Evolutionary conservation across 805 yeast genomes (phyloP).

Genomic region (Yamadazyma ubonensis): DNA sequence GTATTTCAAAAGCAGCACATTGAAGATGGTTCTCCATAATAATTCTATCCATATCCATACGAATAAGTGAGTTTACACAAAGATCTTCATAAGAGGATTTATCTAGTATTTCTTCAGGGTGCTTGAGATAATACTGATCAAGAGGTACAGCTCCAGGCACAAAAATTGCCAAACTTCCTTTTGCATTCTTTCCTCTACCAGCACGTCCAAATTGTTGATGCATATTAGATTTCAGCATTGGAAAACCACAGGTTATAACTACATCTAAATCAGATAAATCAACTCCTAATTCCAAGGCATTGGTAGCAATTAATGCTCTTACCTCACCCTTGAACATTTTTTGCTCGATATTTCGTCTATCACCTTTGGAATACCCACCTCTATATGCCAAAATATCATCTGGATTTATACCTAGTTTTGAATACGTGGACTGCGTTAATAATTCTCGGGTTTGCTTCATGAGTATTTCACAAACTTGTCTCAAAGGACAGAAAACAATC

Average conservation of each 20-base stretch:
- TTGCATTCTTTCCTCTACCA: conserved; percentile 69
- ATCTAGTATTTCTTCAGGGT: conserved; percentile 59
- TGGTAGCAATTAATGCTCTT: conserved; percentile 87
- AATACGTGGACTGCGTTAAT: conserved; percentile 42
- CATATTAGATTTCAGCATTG: conserved; percentile 78
- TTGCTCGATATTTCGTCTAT: conserved; percentile 81
- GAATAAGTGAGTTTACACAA: conserved; percentile 38
- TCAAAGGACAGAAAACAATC: conserved; percentile 85
- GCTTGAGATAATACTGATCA: conserved; percentile 77
- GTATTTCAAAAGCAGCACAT: conserved; percentile 89
- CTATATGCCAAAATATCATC: conserved; percentile 86
- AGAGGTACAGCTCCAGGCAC: conserved; percentile 83
- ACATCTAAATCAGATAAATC: conserved; percentile 93
- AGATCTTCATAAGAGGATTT: conserved; percentile 38
- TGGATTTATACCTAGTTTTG: conserved; percentile 34
- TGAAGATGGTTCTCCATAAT: conserved; percentile 83
- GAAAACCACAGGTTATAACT: conserved; percentile 90
- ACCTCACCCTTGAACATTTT: conserved; percentile 88
- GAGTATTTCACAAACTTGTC: conserved; percentile 81
- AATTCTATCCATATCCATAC: conserved; percentile 30
- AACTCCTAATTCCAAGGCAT: conserved; percentile 93
- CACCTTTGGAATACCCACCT: conserved; percentile 89
- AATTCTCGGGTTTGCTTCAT: conserved; percentile 78
- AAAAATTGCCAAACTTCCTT: conserved; percentile 80
- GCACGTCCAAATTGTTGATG: conserved; percentile 98